Percentiles rank a stretch among this genome's conserved stretches.
phyloP scores from a whole-genome alignment of 2,329 filamentous ascomycete genomes.

The Clonostachys byssicola region DNA sequence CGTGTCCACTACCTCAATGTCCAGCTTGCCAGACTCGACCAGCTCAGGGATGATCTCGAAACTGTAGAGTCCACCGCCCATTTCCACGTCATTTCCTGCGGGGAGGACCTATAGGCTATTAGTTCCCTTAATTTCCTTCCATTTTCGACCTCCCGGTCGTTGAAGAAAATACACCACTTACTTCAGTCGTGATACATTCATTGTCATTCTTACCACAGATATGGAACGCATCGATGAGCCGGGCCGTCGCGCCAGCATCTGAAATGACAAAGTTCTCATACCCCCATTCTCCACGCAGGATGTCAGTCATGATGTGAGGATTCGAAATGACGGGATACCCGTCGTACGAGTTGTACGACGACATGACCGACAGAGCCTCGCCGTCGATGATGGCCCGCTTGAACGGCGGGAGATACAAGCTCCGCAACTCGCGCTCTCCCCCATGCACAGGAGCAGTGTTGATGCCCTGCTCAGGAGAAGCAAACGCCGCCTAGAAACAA shows the following conservation, averaged over 20 bases:
- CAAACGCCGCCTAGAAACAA: constrained; percentile 49
- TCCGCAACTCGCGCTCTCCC: constrained; percentile 48
- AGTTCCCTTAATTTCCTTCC: too few relatives aligned
- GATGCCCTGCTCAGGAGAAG: constrained; percentile 65
- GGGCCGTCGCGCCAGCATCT: constrained; percentile 68
- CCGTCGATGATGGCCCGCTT: constrained; percentile 68
- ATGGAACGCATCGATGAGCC: constrained; percentile 59
- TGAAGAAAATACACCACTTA: constrained; percentile 12
- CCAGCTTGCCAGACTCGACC: constrained; percentile 56
- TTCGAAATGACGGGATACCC: constrained; percentile 66
- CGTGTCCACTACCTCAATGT: constrained; percentile 54
- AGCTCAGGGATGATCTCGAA: constrained; percentile 63
- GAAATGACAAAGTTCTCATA: constrained; percentile 62
- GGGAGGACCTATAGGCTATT: constrained; percentile 42
- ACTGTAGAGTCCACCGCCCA: constrained; percentile 73
- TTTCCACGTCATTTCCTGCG: constrained; percentile 70
- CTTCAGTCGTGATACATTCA: constrained; percentile 58
- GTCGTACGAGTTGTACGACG: constrained; percentile 71
- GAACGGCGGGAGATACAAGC: constrained; percentile 55
- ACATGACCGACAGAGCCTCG: constrained; percentile 67
- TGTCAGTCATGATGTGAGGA: constrained; percentile 61
- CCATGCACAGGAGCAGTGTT: constrained; percentile 59
- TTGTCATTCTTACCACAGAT: constrained; percentile 59
- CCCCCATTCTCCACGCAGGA: constrained; percentile 68
- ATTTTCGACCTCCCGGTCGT: too few relatives aligned